These are phyloP conservation scores for Botrytis fabae DNA, from an alignment of 2,329 filamentous ascomycete genomes.

Conservation along the genomic window DNA sequence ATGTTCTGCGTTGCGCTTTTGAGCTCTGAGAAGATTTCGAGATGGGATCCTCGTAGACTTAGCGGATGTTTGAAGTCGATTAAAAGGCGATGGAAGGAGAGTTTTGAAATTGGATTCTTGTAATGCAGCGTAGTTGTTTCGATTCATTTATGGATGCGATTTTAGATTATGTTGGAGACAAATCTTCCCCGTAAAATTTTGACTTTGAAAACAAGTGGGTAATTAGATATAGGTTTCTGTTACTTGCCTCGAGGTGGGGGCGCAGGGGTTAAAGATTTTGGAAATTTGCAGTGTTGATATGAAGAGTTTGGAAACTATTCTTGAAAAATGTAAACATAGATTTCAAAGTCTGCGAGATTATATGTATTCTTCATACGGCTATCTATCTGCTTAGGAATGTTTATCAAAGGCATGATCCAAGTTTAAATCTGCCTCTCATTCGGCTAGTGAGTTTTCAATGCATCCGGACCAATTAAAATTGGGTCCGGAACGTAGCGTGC, in stretches of 20 bases:
- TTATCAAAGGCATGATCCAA: neutral
- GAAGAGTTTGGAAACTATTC: neutral
- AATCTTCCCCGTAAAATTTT: neutral
- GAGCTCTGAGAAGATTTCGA: neutral
- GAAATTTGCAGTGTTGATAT: too few relatives aligned
- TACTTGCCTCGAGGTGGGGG: neutral
- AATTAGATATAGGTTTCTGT: neutral
- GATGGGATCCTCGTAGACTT: neutral
- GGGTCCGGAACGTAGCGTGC: neutral
- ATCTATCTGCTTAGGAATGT: neutral
- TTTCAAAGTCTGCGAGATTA: neutral
- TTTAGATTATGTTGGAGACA: neutral
- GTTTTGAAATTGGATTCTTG: neutral
- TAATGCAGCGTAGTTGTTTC: neutral
- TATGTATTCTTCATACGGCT: neutral
- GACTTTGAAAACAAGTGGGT: neutral
- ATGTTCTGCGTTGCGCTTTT: neutral
- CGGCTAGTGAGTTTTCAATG: neutral
- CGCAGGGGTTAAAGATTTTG: neutral
- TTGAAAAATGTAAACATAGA: neutral
- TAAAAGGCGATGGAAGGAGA: neutral
- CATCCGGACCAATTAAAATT: neutral
- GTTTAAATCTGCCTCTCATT: neutral
- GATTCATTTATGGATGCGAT: neutral
- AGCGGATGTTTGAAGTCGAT: neutral